These are phyloP conservation scores for Isochrysis galbana DNA, from an alignment of 78 protist genomes.

Conservation along the genomic window DNA sequence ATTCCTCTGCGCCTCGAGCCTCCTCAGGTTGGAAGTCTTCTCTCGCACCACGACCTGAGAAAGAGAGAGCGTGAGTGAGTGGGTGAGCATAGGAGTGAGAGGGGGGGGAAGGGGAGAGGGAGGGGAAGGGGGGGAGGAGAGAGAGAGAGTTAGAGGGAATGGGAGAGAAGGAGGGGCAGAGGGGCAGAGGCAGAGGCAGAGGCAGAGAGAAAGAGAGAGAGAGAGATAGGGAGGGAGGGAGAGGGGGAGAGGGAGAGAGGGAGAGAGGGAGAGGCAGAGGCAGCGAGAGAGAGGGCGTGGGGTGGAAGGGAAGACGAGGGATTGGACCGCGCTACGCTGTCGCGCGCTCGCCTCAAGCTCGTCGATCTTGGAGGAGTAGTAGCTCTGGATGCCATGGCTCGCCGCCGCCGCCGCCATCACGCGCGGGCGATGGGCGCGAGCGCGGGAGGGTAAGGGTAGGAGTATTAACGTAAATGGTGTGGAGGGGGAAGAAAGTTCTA, in stretches of 20 bases:
- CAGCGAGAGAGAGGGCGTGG: neutral
- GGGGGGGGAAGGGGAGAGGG: too few species aligned
- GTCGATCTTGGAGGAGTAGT: slow-evolving; percentile 56
- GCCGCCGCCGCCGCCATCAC: neutral
- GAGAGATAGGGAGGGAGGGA: too few species aligned
- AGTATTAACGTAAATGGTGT: too few species aligned
- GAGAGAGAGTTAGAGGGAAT: too few species aligned
- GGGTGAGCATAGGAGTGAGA: neutral
- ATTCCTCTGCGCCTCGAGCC: slow-evolving; percentile 96
- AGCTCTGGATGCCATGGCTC: neutral
- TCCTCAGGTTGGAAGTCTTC: slow-evolving; percentile 78
- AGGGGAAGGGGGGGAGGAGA: too few species aligned
- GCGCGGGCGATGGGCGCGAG: too few species aligned
- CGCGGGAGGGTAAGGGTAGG: too few species aligned
- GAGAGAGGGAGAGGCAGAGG: neutral
- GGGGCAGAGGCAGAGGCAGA: too few species aligned
- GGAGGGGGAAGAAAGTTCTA: too few species aligned
- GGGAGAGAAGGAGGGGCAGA: too few species aligned
- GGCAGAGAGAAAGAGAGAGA: too few species aligned
- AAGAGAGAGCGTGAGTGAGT: neutral
- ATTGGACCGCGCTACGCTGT: neutral
- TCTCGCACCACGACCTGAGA: slow-evolving; percentile 47
- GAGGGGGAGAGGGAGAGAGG: too few species aligned
- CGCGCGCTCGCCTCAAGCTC: slow-evolving; percentile 41
- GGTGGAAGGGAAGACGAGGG: neutral